phyloP scores from a whole-genome alignment of 768 basidiomycete species.

The Suillus bovinus region DNA sequence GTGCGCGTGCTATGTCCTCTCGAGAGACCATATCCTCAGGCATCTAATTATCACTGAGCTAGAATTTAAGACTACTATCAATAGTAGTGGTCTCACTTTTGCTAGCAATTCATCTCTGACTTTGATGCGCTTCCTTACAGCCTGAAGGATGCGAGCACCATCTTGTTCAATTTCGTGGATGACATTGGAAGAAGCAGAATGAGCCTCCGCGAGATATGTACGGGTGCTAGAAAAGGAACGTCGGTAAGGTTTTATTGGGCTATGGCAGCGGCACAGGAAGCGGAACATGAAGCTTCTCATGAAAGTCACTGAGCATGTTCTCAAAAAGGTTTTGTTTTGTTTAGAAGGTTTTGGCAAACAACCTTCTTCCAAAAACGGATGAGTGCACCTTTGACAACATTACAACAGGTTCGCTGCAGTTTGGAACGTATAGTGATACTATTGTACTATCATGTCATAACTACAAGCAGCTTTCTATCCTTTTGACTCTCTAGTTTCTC shows the following conservation, averaged over 20 bases:
- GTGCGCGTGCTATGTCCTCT: constrained; percentile 59
- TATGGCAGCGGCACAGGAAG: constrained; percentile 5
- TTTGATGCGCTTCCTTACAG: constrained; percentile 7
- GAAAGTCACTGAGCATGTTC: background rate
- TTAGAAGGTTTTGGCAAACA: background rate
- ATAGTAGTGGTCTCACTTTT: constrained; percentile 33
- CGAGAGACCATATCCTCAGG: constrained; percentile 53
- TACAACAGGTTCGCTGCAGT: background rate
- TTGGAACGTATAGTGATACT: background rate
- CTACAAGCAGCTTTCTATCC: background rate
- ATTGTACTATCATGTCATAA: background rate
- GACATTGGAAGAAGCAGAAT: constrained; percentile 8
- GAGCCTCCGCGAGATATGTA: background rate
- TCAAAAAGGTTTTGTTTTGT: background rate
- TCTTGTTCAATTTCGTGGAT: constrained; percentile 38
- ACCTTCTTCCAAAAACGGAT: background rate
- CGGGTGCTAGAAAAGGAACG: constrained; percentile 12
- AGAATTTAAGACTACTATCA: background rate
- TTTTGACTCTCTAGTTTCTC: background rate
- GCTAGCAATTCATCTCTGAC: constrained; percentile 22
- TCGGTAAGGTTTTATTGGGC: background rate
- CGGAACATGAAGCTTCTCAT: constrained; percentile 8
- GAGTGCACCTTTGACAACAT: too few relatives aligned
- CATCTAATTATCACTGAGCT: constrained; percentile 36
- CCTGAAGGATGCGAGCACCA: constrained; percentile 52